phyloP scores from a whole-genome alignment of 768 basidiomycete species.

The Lactarius psammicola region DNA sequence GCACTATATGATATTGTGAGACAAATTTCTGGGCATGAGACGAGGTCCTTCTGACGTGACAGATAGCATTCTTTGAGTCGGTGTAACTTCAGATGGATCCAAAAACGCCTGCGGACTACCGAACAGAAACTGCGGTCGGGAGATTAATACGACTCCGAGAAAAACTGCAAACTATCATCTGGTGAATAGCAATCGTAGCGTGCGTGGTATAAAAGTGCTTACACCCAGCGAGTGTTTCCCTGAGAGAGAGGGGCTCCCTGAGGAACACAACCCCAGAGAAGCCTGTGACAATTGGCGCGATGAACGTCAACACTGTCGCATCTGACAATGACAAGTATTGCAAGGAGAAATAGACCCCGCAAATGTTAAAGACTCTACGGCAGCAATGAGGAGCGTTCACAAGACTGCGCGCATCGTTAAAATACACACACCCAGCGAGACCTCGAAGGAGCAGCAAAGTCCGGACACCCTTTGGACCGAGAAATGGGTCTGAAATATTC shows the following conservation, averaged over 20 bases:
- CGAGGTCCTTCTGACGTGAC: constrained; percentile 38
- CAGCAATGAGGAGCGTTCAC: neutral
- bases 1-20: constrained; percentile 41
- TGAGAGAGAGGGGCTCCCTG: neutral
- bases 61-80: no score
- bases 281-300: neutral
- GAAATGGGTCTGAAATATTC: no score
- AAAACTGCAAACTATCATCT: constrained; percentile 27
- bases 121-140: no score
- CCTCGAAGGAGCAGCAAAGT: no score
- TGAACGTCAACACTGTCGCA: neutral
- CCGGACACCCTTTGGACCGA: no score
- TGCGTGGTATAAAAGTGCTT: neutral
- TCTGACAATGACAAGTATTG: neutral
- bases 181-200: neutral
- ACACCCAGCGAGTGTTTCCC: neutral
- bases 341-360: neutral
- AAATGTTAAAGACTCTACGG: neutral
- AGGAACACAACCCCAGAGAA: neutral
- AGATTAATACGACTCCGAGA: no score
- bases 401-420: neutral
- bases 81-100: no score
- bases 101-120: no score
- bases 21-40: neutral
- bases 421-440: no score